Evolutionary conservation across 768 basidiomycete genomes (phyloP).

Genomic region (Mycena maculata): DNA sequence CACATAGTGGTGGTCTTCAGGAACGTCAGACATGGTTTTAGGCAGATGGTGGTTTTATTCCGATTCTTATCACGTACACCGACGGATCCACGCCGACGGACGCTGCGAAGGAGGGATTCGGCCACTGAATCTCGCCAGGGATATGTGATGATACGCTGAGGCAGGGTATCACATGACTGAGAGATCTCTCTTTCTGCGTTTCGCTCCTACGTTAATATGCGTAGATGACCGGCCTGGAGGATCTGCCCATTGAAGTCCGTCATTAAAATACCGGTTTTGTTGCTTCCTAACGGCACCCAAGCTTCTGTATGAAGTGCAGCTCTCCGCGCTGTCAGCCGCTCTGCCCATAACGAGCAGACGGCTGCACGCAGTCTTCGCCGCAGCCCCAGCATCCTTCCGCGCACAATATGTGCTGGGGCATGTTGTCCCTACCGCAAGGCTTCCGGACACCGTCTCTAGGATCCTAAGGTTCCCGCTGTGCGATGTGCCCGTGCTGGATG

Average conservation of each 20-base stretch:
- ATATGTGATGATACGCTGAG: too few species aligned
- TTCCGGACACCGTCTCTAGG: constrained; percentile 53
- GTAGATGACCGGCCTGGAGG: constrained; percentile 40
- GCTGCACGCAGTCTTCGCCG: constrained; percentile 64
- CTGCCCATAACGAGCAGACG: constrained; percentile 70
- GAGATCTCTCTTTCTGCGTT: not conserved
- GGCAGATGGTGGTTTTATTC: not conserved
- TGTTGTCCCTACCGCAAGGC: constrained; percentile 32
- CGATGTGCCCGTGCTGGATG: constrained; percentile 62
- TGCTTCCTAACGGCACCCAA: constrained; percentile 45
- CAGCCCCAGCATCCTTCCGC: constrained; percentile 66
- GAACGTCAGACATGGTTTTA: not conserved
- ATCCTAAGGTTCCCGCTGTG: constrained; percentile 73
- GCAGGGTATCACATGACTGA: too few species aligned
- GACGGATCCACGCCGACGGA: constrained; percentile 5
- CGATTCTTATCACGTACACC: not conserved
- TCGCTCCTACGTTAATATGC: not conserved
- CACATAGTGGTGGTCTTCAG: constrained; percentile 34
- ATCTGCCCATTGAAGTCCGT: constrained; percentile 58
- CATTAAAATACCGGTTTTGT: too few species aligned
- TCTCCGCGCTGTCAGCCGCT: constrained; percentile 70
- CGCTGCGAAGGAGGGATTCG: too few species aligned
- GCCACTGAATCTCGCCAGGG: too few species aligned
- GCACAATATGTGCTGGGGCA: constrained; percentile 72
- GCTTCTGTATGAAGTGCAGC: constrained; percentile 85